Conservation (phyloP, 2,329 filamentous ascomycete genomes). For the Colletotrichum musae region DNA sequence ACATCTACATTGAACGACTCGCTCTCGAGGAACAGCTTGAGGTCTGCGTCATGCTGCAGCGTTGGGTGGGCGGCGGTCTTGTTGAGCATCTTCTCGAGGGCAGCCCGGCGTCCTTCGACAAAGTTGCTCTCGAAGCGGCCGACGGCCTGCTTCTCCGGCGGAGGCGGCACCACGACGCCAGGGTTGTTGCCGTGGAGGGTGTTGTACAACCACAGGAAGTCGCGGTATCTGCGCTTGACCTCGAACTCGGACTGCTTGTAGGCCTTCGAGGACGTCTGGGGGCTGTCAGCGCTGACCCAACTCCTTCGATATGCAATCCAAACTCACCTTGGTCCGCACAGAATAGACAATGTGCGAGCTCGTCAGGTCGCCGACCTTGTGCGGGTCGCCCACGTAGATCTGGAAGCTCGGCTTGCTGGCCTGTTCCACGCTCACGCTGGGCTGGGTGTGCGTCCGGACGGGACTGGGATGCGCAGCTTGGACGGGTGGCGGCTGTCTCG, state of each 20-base stretch:
- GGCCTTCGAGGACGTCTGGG: constrained; percentile 92
- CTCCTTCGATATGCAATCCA: constrained; percentile 11
- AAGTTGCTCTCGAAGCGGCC: constrained; percentile 97
- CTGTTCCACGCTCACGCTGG: constrained; percentile 92
- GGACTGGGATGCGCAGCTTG: constrained; percentile 69
- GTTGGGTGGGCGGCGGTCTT: constrained; percentile 92
- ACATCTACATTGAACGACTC: constrained; percentile 96
- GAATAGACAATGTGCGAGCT: constrained; percentile 98
- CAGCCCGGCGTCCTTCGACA: constrained; percentile 91
- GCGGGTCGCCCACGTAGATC: constrained; percentile 94
- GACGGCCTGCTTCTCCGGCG: constrained; percentile 97
- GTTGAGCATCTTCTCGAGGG: constrained; percentile 97
- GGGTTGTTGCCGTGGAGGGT: constrained; percentile 95
- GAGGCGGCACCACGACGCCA: constrained; percentile 93
- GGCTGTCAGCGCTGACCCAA: constrained; percentile 38
- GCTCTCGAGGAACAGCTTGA: constrained; percentile 97
- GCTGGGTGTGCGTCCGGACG: constrained; percentile 69
- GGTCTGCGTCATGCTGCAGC: constrained; percentile 90
- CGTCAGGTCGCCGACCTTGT: constrained; percentile 97
- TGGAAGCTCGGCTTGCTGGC: constrained; percentile 92
- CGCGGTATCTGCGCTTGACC: constrained; percentile 93
- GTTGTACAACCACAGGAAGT: constrained; percentile 98
- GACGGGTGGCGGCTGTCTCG: constrained; percentile 77
- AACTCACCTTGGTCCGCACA: constrained; percentile 86
- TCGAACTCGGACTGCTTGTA: constrained; percentile 94